These are phyloP conservation scores for Arxiozyma slooffiae DNA, from an alignment of 1,139 yeast genomes.

Conservation along the genomic window DNA sequence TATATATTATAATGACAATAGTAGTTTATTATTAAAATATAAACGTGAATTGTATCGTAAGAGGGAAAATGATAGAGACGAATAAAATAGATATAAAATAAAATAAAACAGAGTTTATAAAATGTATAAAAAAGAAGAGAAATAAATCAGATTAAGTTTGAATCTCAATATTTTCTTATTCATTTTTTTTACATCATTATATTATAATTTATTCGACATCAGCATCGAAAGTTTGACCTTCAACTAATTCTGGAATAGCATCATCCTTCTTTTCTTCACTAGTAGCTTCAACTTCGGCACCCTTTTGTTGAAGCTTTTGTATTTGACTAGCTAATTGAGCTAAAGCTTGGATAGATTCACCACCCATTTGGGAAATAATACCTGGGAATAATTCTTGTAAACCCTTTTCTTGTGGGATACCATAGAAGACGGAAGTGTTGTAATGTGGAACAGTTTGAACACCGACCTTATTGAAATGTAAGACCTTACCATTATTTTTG, in stretches of 20 bases:
- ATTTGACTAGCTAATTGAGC: slow-evolving; percentile 85
- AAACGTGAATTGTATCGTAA: not conserved
- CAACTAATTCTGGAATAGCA: slow-evolving; percentile 89
- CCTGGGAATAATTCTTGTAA: slow-evolving; percentile 91
- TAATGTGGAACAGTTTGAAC: slow-evolving; percentile 87
- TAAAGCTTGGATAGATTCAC: slow-evolving; percentile 87
- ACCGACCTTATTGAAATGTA: slow-evolving; percentile 92
- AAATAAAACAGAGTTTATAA: not conserved
- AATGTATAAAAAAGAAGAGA: not conserved
- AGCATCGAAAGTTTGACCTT: slow-evolving; percentile 83
- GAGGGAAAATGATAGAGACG: not conserved
- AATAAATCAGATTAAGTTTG: not conserved
- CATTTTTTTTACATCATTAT: not conserved
- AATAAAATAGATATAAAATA: not conserved
- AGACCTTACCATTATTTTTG: slow-evolving; percentile 90
- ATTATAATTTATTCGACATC: slow-evolving; percentile 47
- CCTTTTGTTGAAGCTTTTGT: slow-evolving; percentile 36
- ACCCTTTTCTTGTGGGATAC: slow-evolving; percentile 90
- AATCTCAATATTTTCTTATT: too few relatives aligned
- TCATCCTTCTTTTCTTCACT: slow-evolving; percentile 33
- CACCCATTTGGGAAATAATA: slow-evolving; percentile 93
- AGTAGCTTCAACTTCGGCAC: slow-evolving; percentile 27
- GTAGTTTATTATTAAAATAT: not conserved
- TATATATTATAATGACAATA: not conserved
- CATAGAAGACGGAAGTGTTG: slow-evolving; percentile 94